phyloP scores from a whole-genome alignment of 805 yeast genomes.

The Yamadazyma phyllophila region DNA sequence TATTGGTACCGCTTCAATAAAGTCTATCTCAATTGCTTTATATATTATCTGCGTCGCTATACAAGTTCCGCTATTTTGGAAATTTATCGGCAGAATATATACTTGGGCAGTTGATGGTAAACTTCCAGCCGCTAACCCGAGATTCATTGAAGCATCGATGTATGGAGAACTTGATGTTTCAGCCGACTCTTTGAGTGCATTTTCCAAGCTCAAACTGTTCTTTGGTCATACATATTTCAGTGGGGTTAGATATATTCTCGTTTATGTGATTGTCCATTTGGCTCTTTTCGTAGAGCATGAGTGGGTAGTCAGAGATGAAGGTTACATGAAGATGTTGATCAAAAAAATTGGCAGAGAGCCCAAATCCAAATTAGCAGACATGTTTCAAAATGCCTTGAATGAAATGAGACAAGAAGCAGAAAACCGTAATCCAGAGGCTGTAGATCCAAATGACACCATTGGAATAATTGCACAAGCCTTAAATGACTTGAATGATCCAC shows the following conservation, averaged over 20 bases:
- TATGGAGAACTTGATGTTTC: slow-evolving; percentile 32
- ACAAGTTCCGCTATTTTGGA: slow-evolving; percentile 61
- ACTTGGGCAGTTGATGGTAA: slow-evolving; percentile 57
- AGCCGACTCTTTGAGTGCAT: slow-evolving; percentile 10
- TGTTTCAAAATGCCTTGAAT: slow-evolving; percentile 31
- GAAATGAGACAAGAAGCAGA: slow-evolving; percentile 23
- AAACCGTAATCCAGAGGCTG: slow-evolving; percentile 21
- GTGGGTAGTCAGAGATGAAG: slow-evolving; percentile 69
- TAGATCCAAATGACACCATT: slow-evolving; percentile 22
- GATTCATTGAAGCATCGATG: slow-evolving; percentile 30
- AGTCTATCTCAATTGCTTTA: slow-evolving; percentile 25
- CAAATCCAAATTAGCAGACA: slow-evolving; percentile 37
- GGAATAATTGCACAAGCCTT: slow-evolving; percentile 28
- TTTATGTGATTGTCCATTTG: slow-evolving; percentile 40
- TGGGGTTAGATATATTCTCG: slow-evolving; percentile 39
- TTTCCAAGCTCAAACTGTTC: slow-evolving; percentile 22
- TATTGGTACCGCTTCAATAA: slow-evolving; percentile 15
- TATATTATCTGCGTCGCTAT: slow-evolving; percentile 43
- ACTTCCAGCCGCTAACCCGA: slow-evolving; percentile 36
- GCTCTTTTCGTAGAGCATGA: slow-evolving; percentile 61
- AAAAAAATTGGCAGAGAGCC: slow-evolving; percentile 60
- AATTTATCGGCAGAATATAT: slow-evolving; percentile 49
- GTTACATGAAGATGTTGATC: slow-evolving; percentile 56
- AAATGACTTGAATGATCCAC: slow-evolving; percentile 20
- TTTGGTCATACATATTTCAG: slow-evolving; percentile 32